Percentiles rank a stretch among this genome's conserved stretches.
Conservation (phyloP, 2,329 filamentous ascomycete genomes). For the Mycosphaerella arachidis region DNA sequence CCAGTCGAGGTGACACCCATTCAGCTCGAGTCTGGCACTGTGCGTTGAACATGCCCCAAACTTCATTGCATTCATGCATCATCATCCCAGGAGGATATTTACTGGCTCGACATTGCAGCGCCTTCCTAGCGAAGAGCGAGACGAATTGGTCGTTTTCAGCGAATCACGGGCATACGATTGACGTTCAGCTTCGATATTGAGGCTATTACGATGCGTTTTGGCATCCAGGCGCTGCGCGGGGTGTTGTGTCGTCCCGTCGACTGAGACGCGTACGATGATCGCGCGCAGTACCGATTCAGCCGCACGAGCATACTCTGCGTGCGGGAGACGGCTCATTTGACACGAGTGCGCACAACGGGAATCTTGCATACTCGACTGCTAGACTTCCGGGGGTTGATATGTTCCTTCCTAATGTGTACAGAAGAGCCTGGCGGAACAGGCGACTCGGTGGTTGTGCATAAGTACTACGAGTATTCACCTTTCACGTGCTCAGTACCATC, state of each 20-base stretch:
- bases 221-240: not conserved
- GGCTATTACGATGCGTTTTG: not conserved
- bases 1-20: conserved; percentile 21
- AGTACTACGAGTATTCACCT: not conserved
- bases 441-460: not conserved
- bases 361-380: not conserved
- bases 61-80: not conserved
- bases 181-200: not conserved
- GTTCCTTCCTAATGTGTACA: not conserved
- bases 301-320: not conserved
- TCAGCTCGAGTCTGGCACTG: conserved; percentile 29
- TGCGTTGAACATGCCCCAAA: conserved; percentile 8
- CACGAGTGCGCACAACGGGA: not conserved
- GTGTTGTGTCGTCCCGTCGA: not conserved
- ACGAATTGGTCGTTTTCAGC: not conserved
- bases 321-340: not conserved
- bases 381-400: not conserved
- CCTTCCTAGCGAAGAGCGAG: not conserved
- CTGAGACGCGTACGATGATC: not conserved
- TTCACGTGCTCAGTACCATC: not conserved
- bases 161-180: not conserved
- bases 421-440: not conserved
- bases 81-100: not conserved
- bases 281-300: not conserved
- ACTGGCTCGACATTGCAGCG: not conserved